Conservation (phyloP, 2,329 filamentous ascomycete genomes). For the Bipolaris bicolor region DNA sequence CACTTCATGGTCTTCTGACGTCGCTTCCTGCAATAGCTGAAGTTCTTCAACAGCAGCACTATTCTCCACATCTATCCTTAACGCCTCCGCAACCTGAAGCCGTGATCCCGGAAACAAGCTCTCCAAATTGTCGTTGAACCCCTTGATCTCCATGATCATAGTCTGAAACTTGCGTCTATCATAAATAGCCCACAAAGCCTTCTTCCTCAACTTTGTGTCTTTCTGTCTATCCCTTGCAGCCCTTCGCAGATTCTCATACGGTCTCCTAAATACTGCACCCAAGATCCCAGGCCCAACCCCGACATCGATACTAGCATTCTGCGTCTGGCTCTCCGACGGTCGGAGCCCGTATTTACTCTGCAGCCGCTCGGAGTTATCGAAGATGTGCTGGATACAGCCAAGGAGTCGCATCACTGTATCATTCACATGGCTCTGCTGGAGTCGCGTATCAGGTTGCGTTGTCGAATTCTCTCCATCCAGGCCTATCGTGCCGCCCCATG, state of each 20-base stretch:
- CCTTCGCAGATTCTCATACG: slow-evolving; percentile 1
- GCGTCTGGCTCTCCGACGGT: neutral
- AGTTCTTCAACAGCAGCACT: neutral
- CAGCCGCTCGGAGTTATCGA: neutral
- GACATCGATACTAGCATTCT: neutral
- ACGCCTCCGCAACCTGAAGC: slow-evolving; percentile 1
- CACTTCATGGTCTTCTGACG: neutral
- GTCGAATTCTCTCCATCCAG: neutral
- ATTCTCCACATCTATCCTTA: neutral
- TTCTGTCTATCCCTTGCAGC: neutral
- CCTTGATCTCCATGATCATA: neutral
- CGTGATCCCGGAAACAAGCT: slow-evolving; percentile 1
- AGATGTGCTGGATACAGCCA: neutral
- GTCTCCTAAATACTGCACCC: neutral
- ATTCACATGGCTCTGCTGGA: neutral
- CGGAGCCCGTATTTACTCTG: neutral
- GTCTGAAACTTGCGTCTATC: neutral
- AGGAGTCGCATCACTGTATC: neutral
- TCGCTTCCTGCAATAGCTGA: slow-evolving; percentile 1
- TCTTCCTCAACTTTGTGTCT: neutral
- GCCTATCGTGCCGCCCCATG: neutral
- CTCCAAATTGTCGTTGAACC: neutral
- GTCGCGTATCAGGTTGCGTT: neutral
- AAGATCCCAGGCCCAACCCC: neutral
- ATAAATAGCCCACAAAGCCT: neutral